Percentiles rank a stretch among this genome's conserved stretches.
phyloP scores from a whole-genome alignment of 495 filamentous ascomycete species.

The Penicillium chermesinum region DNA sequence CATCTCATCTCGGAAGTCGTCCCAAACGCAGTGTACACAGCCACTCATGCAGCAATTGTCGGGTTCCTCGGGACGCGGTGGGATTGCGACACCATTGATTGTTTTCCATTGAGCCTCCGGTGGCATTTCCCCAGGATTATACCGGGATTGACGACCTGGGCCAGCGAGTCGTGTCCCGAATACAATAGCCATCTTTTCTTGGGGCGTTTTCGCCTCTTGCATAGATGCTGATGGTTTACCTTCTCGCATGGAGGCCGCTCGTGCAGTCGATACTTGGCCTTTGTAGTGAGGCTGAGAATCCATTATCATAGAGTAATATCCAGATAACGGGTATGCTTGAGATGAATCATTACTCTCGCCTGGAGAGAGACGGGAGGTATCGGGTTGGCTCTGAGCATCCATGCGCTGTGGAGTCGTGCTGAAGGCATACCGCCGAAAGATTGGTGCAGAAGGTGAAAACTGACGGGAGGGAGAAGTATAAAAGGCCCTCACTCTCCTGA shows the following conservation, averaged over 20 bases:
- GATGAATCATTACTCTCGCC: slow-evolving; percentile 5
- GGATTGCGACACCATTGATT: slow-evolving; percentile 75
- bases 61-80: slow-evolving; percentile 79
- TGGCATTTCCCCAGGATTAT: slow-evolving; percentile 45
- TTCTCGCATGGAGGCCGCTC: slow-evolving; percentile 14
- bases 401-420: slow-evolving; percentile 21
- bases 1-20: slow-evolving; percentile 80
- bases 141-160: slow-evolving; percentile 57
- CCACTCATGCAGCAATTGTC: slow-evolving; percentile 99
- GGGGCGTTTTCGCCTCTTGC: slow-evolving; percentile 30
- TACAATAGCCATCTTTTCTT: slow-evolving; percentile 60
- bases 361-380: slow-evolving; percentile 7
- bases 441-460: not conserved
- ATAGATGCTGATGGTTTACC: slow-evolving; percentile 22
- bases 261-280: slow-evolving; percentile 19
- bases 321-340: slow-evolving; percentile 41
- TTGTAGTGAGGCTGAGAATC: slow-evolving; percentile 26
- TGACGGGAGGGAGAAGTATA: not conserved
- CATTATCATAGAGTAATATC: slow-evolving; percentile 37
- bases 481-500: slow-evolving; percentile 6
- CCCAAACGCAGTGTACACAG: slow-evolving; percentile 97
- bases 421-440: slow-evolving; percentile 17
- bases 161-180: slow-evolving; percentile 74
- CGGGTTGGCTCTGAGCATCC: slow-evolving; percentile 12
- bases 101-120: slow-evolving; percentile 44